Conservation (phyloP, 257 asterid species). For the Przewalskia tangutica region DNA sequence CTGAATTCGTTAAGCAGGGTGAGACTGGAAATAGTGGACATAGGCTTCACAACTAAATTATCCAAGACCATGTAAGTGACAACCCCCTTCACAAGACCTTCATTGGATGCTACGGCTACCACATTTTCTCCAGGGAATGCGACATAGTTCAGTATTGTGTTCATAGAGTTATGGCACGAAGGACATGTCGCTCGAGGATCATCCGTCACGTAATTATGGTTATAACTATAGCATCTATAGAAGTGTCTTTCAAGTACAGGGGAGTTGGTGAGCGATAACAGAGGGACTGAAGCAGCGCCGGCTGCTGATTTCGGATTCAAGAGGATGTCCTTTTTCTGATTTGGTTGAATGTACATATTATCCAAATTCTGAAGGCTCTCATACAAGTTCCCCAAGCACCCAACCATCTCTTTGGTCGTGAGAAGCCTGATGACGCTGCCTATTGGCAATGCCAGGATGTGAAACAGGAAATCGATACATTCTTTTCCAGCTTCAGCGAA, state of each 20-base stretch:
- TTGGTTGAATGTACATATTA: background rate
- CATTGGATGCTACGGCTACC: background rate
- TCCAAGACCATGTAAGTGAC: constrained; percentile 31
- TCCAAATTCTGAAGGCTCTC: background rate
- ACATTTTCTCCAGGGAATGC: background rate
- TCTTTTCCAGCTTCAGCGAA: background rate
- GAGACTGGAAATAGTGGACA: constrained; percentile 24
- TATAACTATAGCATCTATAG: accelerated
- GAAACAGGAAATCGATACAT: background rate
- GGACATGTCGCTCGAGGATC: accelerated
- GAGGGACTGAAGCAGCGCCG: background rate
- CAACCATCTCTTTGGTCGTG: background rate
- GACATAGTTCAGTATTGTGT: background rate
- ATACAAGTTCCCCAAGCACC: background rate
- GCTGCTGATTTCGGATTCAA: background rate
- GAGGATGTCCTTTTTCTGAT: background rate
- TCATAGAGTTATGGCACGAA: background rate
- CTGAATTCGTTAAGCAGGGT: constrained; percentile 15
- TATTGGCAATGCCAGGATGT: background rate
- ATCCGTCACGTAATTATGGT: background rate
- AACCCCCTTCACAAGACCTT: background rate
- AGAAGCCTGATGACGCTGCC: background rate
- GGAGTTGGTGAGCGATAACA: background rate
- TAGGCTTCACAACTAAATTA: constrained; percentile 17
- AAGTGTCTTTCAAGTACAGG: background rate